Evolutionary conservation across 176 grass and related monocot species (phyloP).

Genomic region (Areca catechu): DNA sequence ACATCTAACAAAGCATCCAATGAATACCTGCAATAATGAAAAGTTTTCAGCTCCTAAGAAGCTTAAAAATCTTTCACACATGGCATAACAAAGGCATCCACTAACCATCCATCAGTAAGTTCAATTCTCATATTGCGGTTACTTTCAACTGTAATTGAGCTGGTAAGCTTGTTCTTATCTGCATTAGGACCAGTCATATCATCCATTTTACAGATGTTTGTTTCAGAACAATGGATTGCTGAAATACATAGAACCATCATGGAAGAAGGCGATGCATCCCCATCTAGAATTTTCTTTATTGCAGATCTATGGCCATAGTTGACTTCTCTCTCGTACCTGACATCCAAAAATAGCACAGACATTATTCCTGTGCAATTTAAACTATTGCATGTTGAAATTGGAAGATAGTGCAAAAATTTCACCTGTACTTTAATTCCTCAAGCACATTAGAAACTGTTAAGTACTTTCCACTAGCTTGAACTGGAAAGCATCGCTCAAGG

Average conservation of each 20-base stretch:
- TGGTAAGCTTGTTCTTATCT: constrained; percentile 14
- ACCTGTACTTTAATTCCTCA: constrained; percentile 91
- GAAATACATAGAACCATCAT: constrained; percentile 95
- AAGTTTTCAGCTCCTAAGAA: not conserved
- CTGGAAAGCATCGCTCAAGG: constrained; percentile 65
- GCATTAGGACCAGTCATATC: constrained; percentile 22
- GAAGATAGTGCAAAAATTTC: constrained; percentile 3
- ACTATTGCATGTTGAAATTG: constrained; percentile 2
- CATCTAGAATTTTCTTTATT: constrained; percentile 86
- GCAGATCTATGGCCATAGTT: constrained; percentile 78
- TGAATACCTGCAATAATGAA: constrained; percentile 51
- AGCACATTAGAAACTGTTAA: constrained; percentile 77
- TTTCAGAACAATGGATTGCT: constrained; percentile 47
- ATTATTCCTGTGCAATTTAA: constrained; percentile 6
- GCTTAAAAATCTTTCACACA: constrained; percentile 6
- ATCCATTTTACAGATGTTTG: constrained; percentile 26
- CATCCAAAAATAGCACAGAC: constrained; percentile 13
- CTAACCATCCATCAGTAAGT: constrained; percentile 89
- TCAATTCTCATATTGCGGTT: constrained; percentile 42
- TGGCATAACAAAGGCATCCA: constrained; percentile 14
- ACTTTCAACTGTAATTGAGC: constrained; percentile 23
- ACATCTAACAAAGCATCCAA: constrained; percentile 60
- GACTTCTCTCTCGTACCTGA: constrained; percentile 87
- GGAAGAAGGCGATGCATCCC: constrained; percentile 76
- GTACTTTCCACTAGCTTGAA: constrained; percentile 50